A percentile compares a stretch with the other conserved stretches of the same genome.
Conservation (phyloP, 495 filamentous ascomycete species). For the Penicillium goetzii region DNA sequence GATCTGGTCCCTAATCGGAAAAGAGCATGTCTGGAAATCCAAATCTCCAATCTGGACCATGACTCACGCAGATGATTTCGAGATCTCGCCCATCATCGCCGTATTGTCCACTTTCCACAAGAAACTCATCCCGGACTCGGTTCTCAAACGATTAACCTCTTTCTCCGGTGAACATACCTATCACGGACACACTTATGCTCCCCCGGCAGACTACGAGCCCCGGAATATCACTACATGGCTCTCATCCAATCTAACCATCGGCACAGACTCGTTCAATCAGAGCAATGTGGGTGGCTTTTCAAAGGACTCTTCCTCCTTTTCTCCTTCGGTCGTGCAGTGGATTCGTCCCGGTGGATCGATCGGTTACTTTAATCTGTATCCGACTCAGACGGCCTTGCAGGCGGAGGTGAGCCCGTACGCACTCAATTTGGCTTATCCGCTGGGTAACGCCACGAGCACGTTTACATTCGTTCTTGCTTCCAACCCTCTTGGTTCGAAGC, state of each 20-base stretch:
- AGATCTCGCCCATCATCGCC: conserved; percentile 42
- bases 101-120: conserved; percentile 33
- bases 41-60: conserved; percentile 29
- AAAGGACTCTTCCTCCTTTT: conserved; percentile 40
- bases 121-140: conserved; percentile 26
- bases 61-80: conserved; percentile 46
- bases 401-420: conserved; percentile 9
- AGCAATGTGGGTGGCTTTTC: conserved; percentile 41
- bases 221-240: conserved; percentile 47
- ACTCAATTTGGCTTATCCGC: conserved; percentile 4
- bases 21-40: conserved; percentile 30
- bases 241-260: conserved; percentile 43
- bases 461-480: conserved; percentile 8
- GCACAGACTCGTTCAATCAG: conserved; percentile 43
- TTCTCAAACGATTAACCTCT: conserved; percentile 24
- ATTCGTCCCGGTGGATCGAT: background rate
- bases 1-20: conserved; percentile 43
- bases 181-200: conserved; percentile 39
- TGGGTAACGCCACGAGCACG: background rate
- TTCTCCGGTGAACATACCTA: conserved; percentile 44
- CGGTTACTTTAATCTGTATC: conserved; percentile 6
- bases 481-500: conserved; percentile 2
- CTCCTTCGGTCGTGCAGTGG: conserved; percentile 46
- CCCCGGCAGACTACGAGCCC: conserved; percentile 44
- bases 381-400: background rate